Evolutionary conservation across 2,329 filamentous ascomycete species (phyloP), one percentile per base, ranked within the genome.

Genomic region (Beauveria varroae): DNA sequence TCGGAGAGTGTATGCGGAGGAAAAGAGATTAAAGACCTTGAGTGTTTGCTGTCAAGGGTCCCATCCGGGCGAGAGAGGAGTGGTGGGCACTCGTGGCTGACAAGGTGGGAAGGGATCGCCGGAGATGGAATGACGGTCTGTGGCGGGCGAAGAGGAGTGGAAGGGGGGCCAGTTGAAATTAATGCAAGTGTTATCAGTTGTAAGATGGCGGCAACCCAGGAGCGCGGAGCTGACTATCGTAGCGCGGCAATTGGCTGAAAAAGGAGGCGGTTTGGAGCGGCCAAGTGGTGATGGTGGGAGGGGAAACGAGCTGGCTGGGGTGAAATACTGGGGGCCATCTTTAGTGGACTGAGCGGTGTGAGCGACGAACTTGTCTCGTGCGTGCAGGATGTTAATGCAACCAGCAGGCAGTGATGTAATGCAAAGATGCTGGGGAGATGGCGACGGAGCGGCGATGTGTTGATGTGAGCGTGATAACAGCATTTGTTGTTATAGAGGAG

Each of bases 161-260:
- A 28, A 34, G 14, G 43, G 54, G 43, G 52, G 12, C n/a, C 20
- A 40, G 43, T 57, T 47, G 54, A 30, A 43, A 22, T 57, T 47
- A 34, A 57, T 47, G 54, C 28, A 55, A 10, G 16, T 47, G 26
- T 47, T 49, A 57, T 47, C 54, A 37, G 44, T 37, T 49, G 34
- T 37, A 44, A 43, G 43, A 49, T 37, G 43, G 54, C 43, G 40
- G 54, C 54, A 37, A 50, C 30, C 55, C 44, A 41, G 44, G 24
- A 41, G 44, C 56, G 46, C 56, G 56, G 56, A 58, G 58, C 58
- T 60, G 58, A 60, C 58, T 60, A 60, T 60, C 58, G 50, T 60
- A 55, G 58, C 50, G 58, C 58, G 58, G 58, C 58, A 60, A 60
- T 60, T 60, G 58, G 58, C 43, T 28, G 24, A 44, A 20, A 20